Percentiles rank a stretch among this genome's conserved stretches.
Conservation (phyloP, 805 yeast genomes). For the Lachancea nothofagi region DNA sequence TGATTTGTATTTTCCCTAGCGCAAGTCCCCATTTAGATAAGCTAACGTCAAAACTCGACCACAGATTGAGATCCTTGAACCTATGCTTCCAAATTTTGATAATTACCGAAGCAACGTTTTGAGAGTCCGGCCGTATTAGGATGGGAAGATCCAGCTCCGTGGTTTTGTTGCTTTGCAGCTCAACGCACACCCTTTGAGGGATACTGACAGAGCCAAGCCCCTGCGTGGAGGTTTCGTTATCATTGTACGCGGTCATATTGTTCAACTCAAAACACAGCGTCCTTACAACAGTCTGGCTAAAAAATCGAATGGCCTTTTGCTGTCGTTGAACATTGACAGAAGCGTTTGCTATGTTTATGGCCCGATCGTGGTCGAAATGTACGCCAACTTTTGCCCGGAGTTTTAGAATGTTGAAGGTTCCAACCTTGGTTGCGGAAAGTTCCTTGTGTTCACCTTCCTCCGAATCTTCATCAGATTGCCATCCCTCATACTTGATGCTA, state of each 20-base stretch:
- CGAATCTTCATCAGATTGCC: constrained; percentile 18
- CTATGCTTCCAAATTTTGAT: constrained; percentile 28
- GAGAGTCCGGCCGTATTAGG: constrained; percentile 25
- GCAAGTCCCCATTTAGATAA: constrained; percentile 19
- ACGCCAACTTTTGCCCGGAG: constrained; percentile 6
- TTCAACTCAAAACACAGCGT: constrained; percentile 23
- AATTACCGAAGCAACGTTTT: constrained; percentile 21
- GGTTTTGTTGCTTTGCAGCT: constrained; percentile 17
- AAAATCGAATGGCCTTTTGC: constrained; percentile 11
- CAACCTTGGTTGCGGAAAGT: background rate
- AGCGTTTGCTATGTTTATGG: background rate
- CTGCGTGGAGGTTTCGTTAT: constrained; percentile 12
- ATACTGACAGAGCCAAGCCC: constrained; percentile 18
- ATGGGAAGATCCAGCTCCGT: constrained; percentile 22
- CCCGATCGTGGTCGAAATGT: constrained; percentile 8
- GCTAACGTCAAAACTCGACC: constrained; percentile 22
- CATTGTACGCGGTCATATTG: constrained; percentile 24
- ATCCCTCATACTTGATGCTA: constrained; percentile 26
- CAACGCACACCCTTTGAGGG: constrained; percentile 22
- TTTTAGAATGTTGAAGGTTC: constrained; percentile 2
- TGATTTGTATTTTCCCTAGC: constrained; percentile 13
- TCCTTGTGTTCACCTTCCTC: background rate
- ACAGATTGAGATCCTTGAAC: constrained; percentile 22
- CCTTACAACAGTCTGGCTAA: constrained; percentile 19
- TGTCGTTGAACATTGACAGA: constrained; percentile 16